phyloP scores from a whole-genome alignment of 345 rosid genomes.

The sweet orange (Citrus sinensis) region DNA sequence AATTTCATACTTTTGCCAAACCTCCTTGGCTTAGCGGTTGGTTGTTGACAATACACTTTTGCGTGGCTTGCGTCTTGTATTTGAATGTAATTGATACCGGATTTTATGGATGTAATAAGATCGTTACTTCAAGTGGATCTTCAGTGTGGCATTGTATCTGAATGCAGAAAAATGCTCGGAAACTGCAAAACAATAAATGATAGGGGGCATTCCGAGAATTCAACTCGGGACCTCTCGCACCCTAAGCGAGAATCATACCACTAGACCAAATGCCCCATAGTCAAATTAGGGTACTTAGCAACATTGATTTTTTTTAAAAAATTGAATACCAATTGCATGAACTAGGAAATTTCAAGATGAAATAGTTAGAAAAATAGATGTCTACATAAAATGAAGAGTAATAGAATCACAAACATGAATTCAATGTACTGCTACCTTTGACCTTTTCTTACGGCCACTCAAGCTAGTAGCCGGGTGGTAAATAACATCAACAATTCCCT shows the following conservation, averaged over 20 bases:
- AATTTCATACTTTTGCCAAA: not conserved
- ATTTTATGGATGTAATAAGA: not conserved
- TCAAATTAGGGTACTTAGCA: no score
- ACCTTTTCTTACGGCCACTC: not conserved
- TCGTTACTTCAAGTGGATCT: not conserved
- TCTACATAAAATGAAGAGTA: no score
- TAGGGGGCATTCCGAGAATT: constrained; percentile 70
- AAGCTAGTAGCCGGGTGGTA: no score
- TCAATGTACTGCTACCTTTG: not conserved
- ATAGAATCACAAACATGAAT: not conserved
- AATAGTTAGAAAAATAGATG: not conserved
- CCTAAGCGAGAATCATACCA: constrained; percentile 90
- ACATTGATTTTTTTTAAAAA: no score
- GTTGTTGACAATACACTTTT: not conserved
- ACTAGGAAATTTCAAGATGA: no score
- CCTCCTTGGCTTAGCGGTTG: not conserved
- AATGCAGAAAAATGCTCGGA: not conserved
- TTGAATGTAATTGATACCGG: not conserved
- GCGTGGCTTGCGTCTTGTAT: not conserved
- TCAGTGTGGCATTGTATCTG: no score
- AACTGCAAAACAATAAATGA: no score
- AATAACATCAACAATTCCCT: no score
- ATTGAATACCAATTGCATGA: no score
- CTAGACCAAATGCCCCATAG: constrained; percentile 74
- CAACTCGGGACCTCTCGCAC: constrained; percentile 94